Evolutionary conservation across 441 rosid genomes (phyloP).

Genomic region (Geranium incanum): DNA sequence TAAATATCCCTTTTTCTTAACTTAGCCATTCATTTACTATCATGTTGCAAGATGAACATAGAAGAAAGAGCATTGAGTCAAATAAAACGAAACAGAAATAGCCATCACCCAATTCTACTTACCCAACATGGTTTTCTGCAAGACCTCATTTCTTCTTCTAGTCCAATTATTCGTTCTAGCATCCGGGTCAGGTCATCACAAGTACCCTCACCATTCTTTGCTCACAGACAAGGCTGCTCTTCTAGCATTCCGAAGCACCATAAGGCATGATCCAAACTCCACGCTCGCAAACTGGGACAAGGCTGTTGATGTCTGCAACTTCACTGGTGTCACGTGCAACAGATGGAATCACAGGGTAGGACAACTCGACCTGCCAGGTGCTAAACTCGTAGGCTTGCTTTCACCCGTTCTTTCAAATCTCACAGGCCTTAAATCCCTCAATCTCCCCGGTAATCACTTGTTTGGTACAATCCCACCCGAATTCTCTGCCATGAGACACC

Average conservation of each 20-base stretch:
- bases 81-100: not conserved
- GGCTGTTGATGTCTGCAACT: conserved; percentile 28
- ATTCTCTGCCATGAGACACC: conserved; percentile 27
- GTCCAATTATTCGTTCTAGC: conserved; percentile 22
- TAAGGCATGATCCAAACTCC: conserved; percentile 22
- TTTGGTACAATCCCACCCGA: conserved; percentile 25
- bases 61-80: conserved; percentile 4
- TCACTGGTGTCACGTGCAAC: conserved; percentile 29
- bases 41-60: conserved; percentile 12
- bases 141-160: conserved; percentile 22
- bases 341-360: conserved; percentile 22
- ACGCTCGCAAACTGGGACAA: conserved; percentile 25
- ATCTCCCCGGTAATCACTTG: conserved; percentile 24
- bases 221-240: conserved; percentile 31
- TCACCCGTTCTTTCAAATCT: conserved; percentile 30
- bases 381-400: conserved; percentile 21
- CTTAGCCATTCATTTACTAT: not conserved
- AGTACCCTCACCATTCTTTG: conserved; percentile 27
- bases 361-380: conserved; percentile 17
- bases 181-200: conserved; percentile 19
- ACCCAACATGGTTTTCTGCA: conserved; percentile 15
- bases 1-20: conserved; percentile 9
- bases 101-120: not conserved
- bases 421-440: conserved; percentile 24
- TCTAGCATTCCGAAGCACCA: conserved; percentile 29